phyloP scores from a whole-genome alignment of 108 stramenopile species.

The Fragilaria radians region DNA sequence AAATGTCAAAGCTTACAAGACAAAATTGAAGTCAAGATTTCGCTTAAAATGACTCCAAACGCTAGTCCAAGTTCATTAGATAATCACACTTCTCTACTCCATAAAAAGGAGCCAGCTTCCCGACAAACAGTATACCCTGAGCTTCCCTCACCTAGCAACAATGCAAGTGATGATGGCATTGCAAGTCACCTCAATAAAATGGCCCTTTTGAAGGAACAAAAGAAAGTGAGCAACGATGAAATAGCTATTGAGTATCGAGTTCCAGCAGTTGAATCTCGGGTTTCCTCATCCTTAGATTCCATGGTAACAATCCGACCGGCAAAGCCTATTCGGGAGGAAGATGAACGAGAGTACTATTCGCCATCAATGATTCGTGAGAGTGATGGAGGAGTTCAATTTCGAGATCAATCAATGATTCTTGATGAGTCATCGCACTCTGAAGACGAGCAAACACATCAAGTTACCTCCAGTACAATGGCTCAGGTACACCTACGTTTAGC shows the following conservation, averaged over 20 bases:
- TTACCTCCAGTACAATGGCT: not conserved
- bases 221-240: not conserved
- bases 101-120: not conserved
- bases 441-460: not conserved
- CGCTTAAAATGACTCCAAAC: too few species aligned
- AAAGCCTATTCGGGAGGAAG: not conserved
- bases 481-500: not conserved
- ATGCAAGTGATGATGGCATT: not conserved
- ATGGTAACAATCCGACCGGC: not conserved
- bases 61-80: not conserved
- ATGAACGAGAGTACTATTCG: not conserved
- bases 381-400: slow-evolving; percentile 1
- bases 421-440: not conserved
- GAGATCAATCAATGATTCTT: not conserved
- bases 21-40: not conserved
- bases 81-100: not conserved
- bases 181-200: not conserved
- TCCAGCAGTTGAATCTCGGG: not conserved
- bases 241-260: not conserved
- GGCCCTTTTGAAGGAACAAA: not conserved
- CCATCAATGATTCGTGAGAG: not conserved
- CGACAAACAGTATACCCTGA: not conserved
- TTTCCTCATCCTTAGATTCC: not conserved
- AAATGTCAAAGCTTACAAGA: not conserved
- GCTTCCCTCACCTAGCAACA: not conserved